These are phyloP conservation scores for Acanthamoeba triangularis DNA, from an alignment of 208 protist genomes.

Conservation along the genomic window DNA sequence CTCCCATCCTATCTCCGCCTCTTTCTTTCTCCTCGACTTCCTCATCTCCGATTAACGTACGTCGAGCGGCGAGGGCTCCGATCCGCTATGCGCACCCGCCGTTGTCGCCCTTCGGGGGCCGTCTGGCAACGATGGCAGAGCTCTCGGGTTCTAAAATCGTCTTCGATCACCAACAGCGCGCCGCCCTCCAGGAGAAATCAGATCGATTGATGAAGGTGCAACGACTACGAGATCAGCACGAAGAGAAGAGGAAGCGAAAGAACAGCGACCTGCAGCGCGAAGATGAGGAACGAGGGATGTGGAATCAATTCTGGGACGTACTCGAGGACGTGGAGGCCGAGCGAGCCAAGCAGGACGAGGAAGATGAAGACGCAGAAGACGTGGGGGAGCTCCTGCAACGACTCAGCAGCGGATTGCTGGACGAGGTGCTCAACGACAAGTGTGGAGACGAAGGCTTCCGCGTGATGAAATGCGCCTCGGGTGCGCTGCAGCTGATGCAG, in stretches of 20 bases:
- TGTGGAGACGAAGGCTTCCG: neutral
- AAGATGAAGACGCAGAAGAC: neutral
- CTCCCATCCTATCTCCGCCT: neutral
- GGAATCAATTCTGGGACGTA: slow-evolving; percentile 61
- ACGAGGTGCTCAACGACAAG: slow-evolving; percentile 9
- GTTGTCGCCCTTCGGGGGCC: neutral
- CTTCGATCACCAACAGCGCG: neutral
- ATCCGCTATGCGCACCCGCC: neutral
- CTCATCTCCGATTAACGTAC: neutral
- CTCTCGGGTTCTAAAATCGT: neutral
- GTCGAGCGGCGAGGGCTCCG: neutral
- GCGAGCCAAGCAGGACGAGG: neutral
- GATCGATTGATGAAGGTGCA: slow-evolving; percentile 14
- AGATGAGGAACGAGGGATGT: slow-evolving; percentile 3
- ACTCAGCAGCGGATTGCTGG: slow-evolving; percentile 41
- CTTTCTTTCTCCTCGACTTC: neutral
- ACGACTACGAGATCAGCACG: neutral
- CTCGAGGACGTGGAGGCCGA: slow-evolving; percentile 43
- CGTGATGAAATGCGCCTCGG: neutral
- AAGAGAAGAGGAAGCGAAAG: slow-evolving; percentile 36
- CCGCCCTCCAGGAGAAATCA: neutral
- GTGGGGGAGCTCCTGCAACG: slow-evolving; percentile 1
- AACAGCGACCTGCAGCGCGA: neutral
- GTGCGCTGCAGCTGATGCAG: slow-evolving; percentile 34
- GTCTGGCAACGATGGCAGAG: neutral